Evolutionary conservation across 768 basidiomycete species (phyloP), one percentile per base, ranked within the genome.

Genomic region (Suillus ampliporus): DNA sequence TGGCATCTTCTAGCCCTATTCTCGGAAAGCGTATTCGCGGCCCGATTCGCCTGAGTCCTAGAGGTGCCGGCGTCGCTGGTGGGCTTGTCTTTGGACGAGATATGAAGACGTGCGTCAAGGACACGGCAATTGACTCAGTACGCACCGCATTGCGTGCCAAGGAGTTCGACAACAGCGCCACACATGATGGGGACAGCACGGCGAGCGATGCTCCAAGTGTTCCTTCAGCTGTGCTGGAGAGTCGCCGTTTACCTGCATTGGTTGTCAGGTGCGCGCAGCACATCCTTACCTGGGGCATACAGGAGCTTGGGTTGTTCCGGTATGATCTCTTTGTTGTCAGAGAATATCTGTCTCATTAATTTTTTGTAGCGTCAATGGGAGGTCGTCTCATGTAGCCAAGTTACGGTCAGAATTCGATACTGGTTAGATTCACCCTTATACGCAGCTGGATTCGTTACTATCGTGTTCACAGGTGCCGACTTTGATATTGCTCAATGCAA

Each of bases 271-370:
- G 92, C 74, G 88, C 89, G 4, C 90, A 95, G 70, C 93, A 95
- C 77, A 71, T 95, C 60, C 76, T 91, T 71, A 77, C 83, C 26
- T 95, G 94, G 92, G 93, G 94, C 51, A 76, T 94, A 14, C 86
- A 91, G 72, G 93, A 95, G 73, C 92, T 94, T 73, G 93, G 93
- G 4, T 77, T 95, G 48, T 95, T 95, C 73, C 84, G 92, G 93
- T 91, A 69, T 68, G 87, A 76, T 35, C n/a, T 57, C 48, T 8
- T 10, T 61, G 47, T 26, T 43, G 31, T 52, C 34, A 13, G 47
- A 3, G 9, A 41, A 40, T 6, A 17, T 51, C n/a, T 26, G 52
- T 48, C 28, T 70, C 34, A 65, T 67, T 48, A 57, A 62, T 62
- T 6, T 41, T 51, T 62, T 54, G 75, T 67, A 93, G 96, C 60